A percentile compares a stretch with the other conserved stretches of the same genome.
Conservation (phyloP, 768 basidiomycete species). For the Sarcomyxa edulis region DNA sequence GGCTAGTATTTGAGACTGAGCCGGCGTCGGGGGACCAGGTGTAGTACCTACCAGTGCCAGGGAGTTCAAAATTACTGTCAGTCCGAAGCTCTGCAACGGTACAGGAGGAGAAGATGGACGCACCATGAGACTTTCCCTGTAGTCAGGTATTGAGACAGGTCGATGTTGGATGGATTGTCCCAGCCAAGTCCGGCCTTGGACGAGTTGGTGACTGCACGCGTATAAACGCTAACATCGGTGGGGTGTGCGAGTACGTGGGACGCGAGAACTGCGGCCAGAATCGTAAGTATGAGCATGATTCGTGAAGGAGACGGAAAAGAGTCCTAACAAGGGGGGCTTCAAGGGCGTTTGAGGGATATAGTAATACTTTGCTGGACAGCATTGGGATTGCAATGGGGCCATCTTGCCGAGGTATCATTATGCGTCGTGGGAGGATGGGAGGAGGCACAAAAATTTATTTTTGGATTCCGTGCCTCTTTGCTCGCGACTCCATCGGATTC, state of each 20-base stretch:
- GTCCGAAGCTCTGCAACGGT: too few relatives aligned
- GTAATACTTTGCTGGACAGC: too few relatives aligned
- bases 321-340: too few relatives aligned
- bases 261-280: conserved; percentile 4
- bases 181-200: conserved; percentile 50
- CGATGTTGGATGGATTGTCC: conserved; percentile 35
- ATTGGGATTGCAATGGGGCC: too few relatives aligned
- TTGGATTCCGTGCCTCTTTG: too few relatives aligned
- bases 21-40: conserved; percentile 37
- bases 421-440: too few relatives aligned
- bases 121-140: conserved; percentile 50
- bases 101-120: conserved; percentile 9
- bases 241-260: conserved; percentile 7
- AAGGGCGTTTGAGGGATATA: too few relatives aligned
- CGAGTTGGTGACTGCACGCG: conserved; percentile 20
- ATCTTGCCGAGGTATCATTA: too few relatives aligned
- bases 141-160: conserved; percentile 34
- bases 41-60: conserved; percentile 38
- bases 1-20: conserved; percentile 24
- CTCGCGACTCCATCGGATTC: too few relatives aligned
- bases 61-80: background rate
- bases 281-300: background rate
- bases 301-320: background rate
- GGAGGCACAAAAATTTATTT: too few relatives aligned
- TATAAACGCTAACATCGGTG: conserved; percentile 8